Evolutionary conservation across 805 yeast species (phyloP).

Genomic region (Yarrowia osloensis): DNA sequence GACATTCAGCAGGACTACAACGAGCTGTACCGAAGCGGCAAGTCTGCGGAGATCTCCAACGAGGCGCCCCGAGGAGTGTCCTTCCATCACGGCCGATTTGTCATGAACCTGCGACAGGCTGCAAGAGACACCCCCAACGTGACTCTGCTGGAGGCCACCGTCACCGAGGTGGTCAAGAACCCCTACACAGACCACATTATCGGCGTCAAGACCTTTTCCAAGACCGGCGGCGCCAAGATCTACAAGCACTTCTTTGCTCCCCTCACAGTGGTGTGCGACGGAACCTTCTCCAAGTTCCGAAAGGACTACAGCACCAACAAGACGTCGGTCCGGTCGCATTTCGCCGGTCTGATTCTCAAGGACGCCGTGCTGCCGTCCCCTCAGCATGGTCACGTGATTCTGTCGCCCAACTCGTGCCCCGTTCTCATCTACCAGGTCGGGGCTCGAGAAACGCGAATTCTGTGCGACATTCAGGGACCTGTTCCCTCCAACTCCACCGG

Average conservation of each 20-base stretch:
- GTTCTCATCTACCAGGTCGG: constrained; percentile 85
- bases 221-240: constrained; percentile 40
- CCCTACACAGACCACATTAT: constrained; percentile 56
- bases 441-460: constrained; percentile 76
- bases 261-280: constrained; percentile 82
- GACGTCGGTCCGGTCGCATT: constrained; percentile 77
- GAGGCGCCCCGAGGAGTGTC: constrained; percentile 60
- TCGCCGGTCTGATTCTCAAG: constrained; percentile 76
- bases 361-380: constrained; percentile 75
- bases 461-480: constrained; percentile 82
- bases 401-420: constrained; percentile 80
- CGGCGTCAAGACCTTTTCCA: constrained; percentile 57
- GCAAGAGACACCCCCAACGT: constrained; percentile 72
- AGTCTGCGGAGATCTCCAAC: constrained; percentile 41
- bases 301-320: constrained; percentile 64
- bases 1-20: constrained; percentile 29
- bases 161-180: constrained; percentile 62
- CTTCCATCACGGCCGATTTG: constrained; percentile 90
- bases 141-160: constrained; percentile 80
- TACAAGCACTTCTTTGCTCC: constrained; percentile 54
- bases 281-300: constrained; percentile 90
- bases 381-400: constrained; percentile 83
- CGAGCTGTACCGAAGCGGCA: constrained; percentile 30
- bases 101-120: constrained; percentile 71
- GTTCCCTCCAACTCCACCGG: constrained; percentile 66